Conservation (phyloP, 306 rosid genomes). For the Luffa aegyptiaca region DNA sequence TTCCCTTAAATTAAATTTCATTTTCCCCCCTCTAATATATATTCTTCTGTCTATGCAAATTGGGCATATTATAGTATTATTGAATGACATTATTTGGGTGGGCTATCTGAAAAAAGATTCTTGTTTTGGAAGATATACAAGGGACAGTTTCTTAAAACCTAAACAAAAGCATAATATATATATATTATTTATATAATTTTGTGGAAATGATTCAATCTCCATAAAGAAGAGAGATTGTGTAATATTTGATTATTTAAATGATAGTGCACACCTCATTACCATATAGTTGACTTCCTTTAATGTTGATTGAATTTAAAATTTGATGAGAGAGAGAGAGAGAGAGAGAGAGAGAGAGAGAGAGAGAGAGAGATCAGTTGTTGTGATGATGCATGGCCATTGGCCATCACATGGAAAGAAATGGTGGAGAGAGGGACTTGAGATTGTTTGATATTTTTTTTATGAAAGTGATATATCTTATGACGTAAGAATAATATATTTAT, state of each 20-base stretch:
- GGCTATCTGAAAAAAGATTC: not conserved
- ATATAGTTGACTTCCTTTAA: conserved; percentile 4
- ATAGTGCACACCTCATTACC: not conserved
- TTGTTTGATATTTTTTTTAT: not conserved
- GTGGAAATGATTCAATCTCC: conserved; percentile 1
- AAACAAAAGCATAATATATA: not conserved
- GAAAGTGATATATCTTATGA: not conserved
- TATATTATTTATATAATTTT: not conserved
- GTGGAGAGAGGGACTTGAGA: conserved; percentile 3
- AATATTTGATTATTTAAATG: not conserved
- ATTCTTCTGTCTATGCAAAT: too few species aligned
- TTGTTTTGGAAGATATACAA: not conserved
- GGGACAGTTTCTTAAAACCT: not conserved
- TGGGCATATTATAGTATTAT: not conserved
- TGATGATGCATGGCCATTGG: not conserved
- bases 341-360: too few species aligned
- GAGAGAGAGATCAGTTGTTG: not conserved
- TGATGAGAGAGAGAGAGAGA: not conserved
- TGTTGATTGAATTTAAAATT: not conserved
- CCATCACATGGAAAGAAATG: conserved; percentile 1
- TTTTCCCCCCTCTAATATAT: not conserved
- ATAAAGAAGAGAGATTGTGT: conserved; percentile 4
- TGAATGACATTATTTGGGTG: not conserved
- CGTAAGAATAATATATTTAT: not conserved
- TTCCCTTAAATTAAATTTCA: not conserved